Evolutionary conservation across 192 early-diverging fungal genomes (phyloP).

Genomic region (Coemansia sp.): DNA sequence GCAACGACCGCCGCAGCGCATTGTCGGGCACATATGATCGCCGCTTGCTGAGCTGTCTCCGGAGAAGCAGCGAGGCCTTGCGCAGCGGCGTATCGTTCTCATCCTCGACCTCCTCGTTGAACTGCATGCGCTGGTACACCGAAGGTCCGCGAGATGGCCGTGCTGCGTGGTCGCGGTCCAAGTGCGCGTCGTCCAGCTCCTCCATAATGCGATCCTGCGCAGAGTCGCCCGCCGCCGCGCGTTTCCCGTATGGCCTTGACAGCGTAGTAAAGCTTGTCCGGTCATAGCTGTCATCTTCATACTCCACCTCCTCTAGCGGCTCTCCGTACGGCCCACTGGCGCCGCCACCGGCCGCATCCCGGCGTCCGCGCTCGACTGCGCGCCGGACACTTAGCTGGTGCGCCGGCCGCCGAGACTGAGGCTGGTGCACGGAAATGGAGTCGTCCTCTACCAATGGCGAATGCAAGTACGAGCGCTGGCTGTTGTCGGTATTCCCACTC

Average conservation of each 20-base stretch:
- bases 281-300: slow-evolving; percentile 26
- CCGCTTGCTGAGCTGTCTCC: slow-evolving; percentile 56
- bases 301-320: slow-evolving; percentile 27
- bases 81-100: slow-evolving; percentile 46
- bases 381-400: slow-evolving; percentile 48
- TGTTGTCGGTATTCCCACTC: slow-evolving; percentile 20
- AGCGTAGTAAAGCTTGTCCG: slow-evolving; percentile 28
- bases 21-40: slow-evolving; percentile 31
- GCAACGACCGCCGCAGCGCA: slow-evolving; percentile 34
- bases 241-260: slow-evolving; percentile 35
- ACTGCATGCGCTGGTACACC: slow-evolving; percentile 55
- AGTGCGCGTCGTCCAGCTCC: slow-evolving; percentile 47
- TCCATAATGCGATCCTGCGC: slow-evolving; percentile 45
- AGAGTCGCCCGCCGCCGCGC: slow-evolving; percentile 1
- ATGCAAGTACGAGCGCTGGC: slow-evolving; percentile 43
- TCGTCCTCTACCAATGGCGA: slow-evolving; percentile 52
- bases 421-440: slow-evolving; percentile 35
- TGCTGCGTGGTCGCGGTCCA: slow-evolving; percentile 48
- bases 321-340: slow-evolving; percentile 29
- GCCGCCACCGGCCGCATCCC: slow-evolving; percentile 5
- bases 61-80: slow-evolving; percentile 37
- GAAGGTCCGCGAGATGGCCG: slow-evolving; percentile 51
- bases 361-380: slow-evolving; percentile 36
- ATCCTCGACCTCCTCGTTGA: slow-evolving; percentile 42
- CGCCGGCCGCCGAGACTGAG: slow-evolving; percentile 38